Base-by-base conservation (phyloP, 2,329 filamentous ascomycete genomes). In the Torrubiella hemipterigena region DNA sequence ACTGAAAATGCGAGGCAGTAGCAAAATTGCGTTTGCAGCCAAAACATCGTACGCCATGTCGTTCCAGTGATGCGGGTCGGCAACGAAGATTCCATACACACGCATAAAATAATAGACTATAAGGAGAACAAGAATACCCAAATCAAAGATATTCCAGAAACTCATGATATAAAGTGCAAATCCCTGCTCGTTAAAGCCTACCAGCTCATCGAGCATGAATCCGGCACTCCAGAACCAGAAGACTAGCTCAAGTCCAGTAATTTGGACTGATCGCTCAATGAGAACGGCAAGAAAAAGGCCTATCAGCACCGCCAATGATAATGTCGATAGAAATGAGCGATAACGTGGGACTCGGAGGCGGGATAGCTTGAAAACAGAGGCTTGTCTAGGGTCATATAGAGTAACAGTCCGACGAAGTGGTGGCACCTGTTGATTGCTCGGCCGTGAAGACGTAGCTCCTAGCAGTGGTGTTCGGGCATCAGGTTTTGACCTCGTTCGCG, bases 151-250 rank as follows among this genome's bases (percentile, higher is more conserved):
- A 53, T 95, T 95, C 89, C 89, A 95, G 53, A 95, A 91, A 52
- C 85, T 93, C 77, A 95, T 89, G 47, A 95, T 84, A 57, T 95
- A 96, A 18, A 96, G 71, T 22, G 86, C 87, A 52, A 95, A 95
- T 3, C 89, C 89, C 56, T 95, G 86, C 54, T 96, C 89, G 42
- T 87, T 94, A 64, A 95, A 95, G 9, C 87, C 87, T 13, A 95
- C 86, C 15, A 96, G 71, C 56, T 95, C 89, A 47, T 95, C 89
- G 19, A 95, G 73, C 85, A 95, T 93, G 55, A 93, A 95, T 1
- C 89, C 89, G 17, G 85, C 84, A 49, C 85, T 93, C 87, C 89
- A 96, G 54, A 95, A 84, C 89, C 89, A 96, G 56, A 96, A 95
- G 10, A 94, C 54, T 12, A 95, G 63, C 52, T 96, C 89, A 8